Evolutionary conservation across 2,329 filamentous ascomycete species (phyloP), one percentile per base, ranked within the genome.

Genomic region (Sporothrix sp.): DNA sequence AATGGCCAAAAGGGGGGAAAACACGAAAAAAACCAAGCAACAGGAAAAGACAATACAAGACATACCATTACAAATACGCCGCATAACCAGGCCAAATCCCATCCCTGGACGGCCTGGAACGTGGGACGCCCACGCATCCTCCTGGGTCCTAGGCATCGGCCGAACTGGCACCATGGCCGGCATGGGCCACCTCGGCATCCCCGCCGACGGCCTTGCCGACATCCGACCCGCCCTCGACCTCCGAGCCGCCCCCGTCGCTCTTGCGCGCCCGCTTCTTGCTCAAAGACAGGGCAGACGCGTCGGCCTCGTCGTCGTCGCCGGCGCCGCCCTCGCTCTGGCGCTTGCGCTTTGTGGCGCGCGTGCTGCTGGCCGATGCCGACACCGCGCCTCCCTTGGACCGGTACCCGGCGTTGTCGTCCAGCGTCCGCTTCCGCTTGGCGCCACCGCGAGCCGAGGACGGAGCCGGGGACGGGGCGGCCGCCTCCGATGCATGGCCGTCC

Each of bases 381-480:
- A 18, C 27, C 70, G 2, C n/a, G n/a, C 76, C 78, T 3, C 74
- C 73, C 56, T 79, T 78, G 3, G 78, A 77, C 52, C 77, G 70
- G 60, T 82, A 82, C 4, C 78, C 77, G 0, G 66, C 64, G 54
- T 82, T 79, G 7, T 81, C 79, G 30, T 79, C 77, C 25, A 62
- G 35, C 6, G 46, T 36, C 42, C 73, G 62, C 65, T 76, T 76
- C 33, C 76, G 69, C 70, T 80, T 80, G 53, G 73, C 70, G 63
- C 67, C 56, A 0, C 61, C 44, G 66, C 63, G 56, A n/a, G 9
- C 55, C 54, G 8, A 54, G 58, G 21, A 38, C 36, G 11, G n/a
- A n/a, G n/a, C n/a, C n/a, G n/a, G n/a, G n/a, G n/a, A n/a, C n/a
- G n/a, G n/a, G n/a, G n/a, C n/a, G n/a, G n/a, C n/a, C n/a, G n/a